These are phyloP conservation scores for Hibiscus trionum DNA, from an alignment of 345 rosid genomes.

Conservation along the genomic window DNA sequence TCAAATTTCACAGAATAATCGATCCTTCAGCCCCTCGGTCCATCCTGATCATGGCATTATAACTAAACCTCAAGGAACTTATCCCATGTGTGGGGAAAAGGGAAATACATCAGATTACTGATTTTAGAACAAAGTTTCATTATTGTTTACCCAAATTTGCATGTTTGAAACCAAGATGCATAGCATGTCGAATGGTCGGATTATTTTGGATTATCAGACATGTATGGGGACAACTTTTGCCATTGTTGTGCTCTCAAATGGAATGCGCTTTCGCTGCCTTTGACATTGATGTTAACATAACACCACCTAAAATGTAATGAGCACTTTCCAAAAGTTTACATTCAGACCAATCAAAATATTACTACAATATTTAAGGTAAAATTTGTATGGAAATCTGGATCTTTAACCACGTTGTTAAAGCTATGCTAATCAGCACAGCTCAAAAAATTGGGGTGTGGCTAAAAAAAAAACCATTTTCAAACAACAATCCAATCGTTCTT, in stretches of 20 bases:
- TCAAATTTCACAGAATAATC: too few relatives aligned
- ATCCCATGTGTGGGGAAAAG: background rate
- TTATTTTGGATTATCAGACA: background rate
- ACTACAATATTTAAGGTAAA: background rate
- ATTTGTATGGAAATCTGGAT: background rate
- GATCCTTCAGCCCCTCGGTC: too few relatives aligned
- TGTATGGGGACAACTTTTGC: background rate
- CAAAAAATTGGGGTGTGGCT: background rate
- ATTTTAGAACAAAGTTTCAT: background rate
- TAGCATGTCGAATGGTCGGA: background rate
- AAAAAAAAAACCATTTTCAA: background rate
- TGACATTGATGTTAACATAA: background rate
- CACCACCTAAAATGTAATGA: background rate
- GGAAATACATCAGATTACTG: background rate
- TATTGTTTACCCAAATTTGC: background rate
- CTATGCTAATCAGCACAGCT: constrained; percentile 4
- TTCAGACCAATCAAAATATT: background rate
- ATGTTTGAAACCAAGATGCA: background rate
- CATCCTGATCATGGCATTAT: too few relatives aligned
- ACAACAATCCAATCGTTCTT: background rate
- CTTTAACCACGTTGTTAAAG: background rate
- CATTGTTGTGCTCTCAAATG: background rate
- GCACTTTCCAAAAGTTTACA: background rate
- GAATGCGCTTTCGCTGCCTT: background rate
- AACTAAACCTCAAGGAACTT: background rate